Conservation (phyloP, 345 rosid genomes). For the Theobroma cacao region DNA sequence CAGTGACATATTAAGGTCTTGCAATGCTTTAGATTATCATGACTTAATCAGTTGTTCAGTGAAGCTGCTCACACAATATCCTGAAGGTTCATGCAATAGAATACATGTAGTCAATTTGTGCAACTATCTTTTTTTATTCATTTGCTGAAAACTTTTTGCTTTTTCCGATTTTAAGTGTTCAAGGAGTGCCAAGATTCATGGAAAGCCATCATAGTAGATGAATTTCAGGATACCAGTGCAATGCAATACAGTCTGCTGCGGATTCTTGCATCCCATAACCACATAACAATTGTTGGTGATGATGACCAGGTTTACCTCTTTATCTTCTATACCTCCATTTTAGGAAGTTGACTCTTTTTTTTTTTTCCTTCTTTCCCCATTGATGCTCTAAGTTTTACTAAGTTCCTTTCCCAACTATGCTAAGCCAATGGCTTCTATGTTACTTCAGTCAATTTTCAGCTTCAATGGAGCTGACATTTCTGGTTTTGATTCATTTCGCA, state of each 20-base stretch:
- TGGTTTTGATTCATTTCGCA: slow-evolving; percentile 89
- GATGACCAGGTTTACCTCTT: slow-evolving; percentile 77
- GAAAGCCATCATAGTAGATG: slow-evolving; percentile 86
- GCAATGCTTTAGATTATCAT: slow-evolving; percentile 93
- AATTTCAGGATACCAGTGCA: slow-evolving; percentile 94
- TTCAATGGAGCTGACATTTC: slow-evolving; percentile 90
- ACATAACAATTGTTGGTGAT: slow-evolving; percentile 82
- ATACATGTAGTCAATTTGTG: slow-evolving; percentile 7
- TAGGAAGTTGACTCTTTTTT: background rate
- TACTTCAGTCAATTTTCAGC: slow-evolving; percentile 84
- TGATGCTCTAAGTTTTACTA: background rate
- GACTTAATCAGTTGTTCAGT: slow-evolving; percentile 83
- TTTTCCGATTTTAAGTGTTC: slow-evolving; percentile 46
- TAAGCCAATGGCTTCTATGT: slow-evolving; percentile 2
- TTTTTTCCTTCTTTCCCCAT: background rate
- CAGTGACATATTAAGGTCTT: slow-evolving; percentile 61
- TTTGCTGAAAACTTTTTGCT: slow-evolving; percentile 16
- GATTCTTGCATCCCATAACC: slow-evolving; percentile 72
- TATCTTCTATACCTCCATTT: background rate
- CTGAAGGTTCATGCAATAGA: slow-evolving; percentile 60
- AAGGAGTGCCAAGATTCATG: slow-evolving; percentile 75
- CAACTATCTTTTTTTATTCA: slow-evolving; percentile 19
- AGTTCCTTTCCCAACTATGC: background rate
- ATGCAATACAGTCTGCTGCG: slow-evolving; percentile 76
- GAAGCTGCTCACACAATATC: slow-evolving; percentile 66